These are phyloP conservation scores for Mycosarcoma maydis DNA, from an alignment of 1,284 basidiomycete genomes.

Conservation along the genomic window DNA sequence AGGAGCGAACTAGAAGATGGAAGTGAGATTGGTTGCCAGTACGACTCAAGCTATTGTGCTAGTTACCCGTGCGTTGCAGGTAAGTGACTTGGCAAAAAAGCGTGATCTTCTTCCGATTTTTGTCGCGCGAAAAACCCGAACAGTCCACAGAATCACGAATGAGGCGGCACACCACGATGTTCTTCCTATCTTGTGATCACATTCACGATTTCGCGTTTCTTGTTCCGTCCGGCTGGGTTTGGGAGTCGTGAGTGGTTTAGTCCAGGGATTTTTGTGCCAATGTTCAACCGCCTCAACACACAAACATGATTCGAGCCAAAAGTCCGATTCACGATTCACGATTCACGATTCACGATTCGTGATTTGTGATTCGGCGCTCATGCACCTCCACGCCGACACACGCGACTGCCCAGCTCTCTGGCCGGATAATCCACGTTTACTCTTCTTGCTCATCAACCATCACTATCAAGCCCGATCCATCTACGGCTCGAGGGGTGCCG, in stretches of 20 bases:
- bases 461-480: neutral
- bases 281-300: too few relatives aligned
- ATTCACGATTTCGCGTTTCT: neutral
- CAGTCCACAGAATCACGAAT: neutral
- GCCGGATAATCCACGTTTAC: neutral
- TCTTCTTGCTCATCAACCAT: neutral
- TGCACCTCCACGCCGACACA: neutral
- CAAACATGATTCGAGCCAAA: too few relatives aligned
- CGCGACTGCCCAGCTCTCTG: too few relatives aligned
- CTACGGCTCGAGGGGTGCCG: conserved; percentile 32
- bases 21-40: neutral
- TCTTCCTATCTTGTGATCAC: conserved; percentile 17
- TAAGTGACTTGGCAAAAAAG: neutral
- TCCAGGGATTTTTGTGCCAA: too few relatives aligned
- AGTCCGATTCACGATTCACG: too few relatives aligned
- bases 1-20: neutral
- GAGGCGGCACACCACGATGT: conserved; percentile 17
- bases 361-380: too few relatives aligned
- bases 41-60: too few relatives aligned
- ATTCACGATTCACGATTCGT: too few relatives aligned
- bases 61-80: neutral
- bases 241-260: too few relatives aligned
- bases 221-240: neutral
- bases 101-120: conserved; percentile 32
- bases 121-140: conserved; percentile 7